Conservation (phyloP, 164 flowering plant genomes). For the Brasenia schreberi region DNA sequence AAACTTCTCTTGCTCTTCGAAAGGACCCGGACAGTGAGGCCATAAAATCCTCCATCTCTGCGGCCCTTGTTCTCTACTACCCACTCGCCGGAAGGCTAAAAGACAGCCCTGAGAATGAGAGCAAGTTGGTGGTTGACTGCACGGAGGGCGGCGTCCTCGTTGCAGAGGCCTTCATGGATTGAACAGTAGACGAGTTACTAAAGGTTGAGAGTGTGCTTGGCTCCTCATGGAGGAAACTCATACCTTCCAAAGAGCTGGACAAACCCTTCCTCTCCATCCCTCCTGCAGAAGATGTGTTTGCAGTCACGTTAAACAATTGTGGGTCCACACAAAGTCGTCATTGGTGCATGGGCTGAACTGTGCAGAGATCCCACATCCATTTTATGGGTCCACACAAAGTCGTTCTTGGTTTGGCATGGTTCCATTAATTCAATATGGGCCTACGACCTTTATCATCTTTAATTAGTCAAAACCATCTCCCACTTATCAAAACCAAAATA, state of each 20-base stretch:
- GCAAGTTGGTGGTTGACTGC: slow-evolving; percentile 70
- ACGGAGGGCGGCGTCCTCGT: slow-evolving; percentile 79
- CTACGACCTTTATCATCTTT: too few species aligned
- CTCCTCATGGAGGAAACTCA: slow-evolving; percentile 74
- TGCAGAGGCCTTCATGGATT: slow-evolving; percentile 69
- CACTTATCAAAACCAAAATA: too few species aligned
- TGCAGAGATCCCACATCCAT: slow-evolving; percentile 5
- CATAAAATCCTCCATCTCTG: slow-evolving; percentile 50
- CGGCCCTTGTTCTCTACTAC: slow-evolving; percentile 45
- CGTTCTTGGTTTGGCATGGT: too few species aligned
- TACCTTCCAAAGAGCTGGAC: slow-evolving; percentile 40
- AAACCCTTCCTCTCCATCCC: slow-evolving; percentile 58
- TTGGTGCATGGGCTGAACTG: slow-evolving; percentile 42
- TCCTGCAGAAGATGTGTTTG: slow-evolving; percentile 12
- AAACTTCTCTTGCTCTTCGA: slow-evolving; percentile 56
- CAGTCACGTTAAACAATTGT: too few species aligned
- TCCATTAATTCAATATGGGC: too few species aligned
- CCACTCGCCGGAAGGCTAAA: slow-evolving; percentile 87
- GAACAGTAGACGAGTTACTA: slow-evolving; percentile 46
- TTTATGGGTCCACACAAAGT: background rate
- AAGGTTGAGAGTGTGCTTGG: slow-evolving; percentile 37
- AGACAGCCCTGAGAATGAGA: slow-evolving; percentile 21
- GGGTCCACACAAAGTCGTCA: too few species aligned
- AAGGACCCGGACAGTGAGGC: slow-evolving; percentile 21
- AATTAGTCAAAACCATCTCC: too few species aligned